Evolutionary conservation across 1,139 yeast genomes (phyloP), one percentile per base, ranked within the genome.

Genomic region (Pichia sp.): DNA sequence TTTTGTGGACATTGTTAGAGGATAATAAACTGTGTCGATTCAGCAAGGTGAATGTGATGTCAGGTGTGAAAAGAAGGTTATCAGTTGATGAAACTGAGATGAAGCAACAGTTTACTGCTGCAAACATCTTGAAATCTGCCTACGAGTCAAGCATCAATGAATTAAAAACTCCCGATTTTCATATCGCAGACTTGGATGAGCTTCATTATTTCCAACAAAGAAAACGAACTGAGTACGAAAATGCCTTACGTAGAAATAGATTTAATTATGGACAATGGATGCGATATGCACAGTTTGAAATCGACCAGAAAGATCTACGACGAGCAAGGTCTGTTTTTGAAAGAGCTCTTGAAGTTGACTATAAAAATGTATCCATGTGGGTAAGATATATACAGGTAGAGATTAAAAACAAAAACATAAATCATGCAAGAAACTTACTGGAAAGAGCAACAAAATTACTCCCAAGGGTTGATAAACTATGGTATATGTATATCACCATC

Each of bases 241-340:
- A 85, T 63, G 96, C 92, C 26, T 71, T 93, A 52, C 82, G 95
- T 61, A 78, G 93, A 62, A 92, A 93, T 66, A 74, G 96, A 57
- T 78, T 86, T 43, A 90, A 90, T 64, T 78, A 80, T 63, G 87
- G 90, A 3, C 96, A 92, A 67, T 93, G 98, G 98, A 77, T 90
- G 68, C 75, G 97, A 53, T 93, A 93, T 68, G 98, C 97, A 1
- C 81, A 79, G 58, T 90, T 93, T 82, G 99, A 93, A 68, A 70
- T 84, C 13, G 87, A 86, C 5, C 92, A 89, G 64, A 85, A 82
- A 57, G 97, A 93, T 65, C 77, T 80, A 62, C 75, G 77, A 8
- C 70, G 87, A 36, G 96, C 96, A 0, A 73, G 98, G 55, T 89
- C 97, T 0, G 77, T 93, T 11, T 88, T 86, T 70, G 99, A 93